Conservation (phyloP, 75 land plant species). For the Pinus albicaulis region DNA sequence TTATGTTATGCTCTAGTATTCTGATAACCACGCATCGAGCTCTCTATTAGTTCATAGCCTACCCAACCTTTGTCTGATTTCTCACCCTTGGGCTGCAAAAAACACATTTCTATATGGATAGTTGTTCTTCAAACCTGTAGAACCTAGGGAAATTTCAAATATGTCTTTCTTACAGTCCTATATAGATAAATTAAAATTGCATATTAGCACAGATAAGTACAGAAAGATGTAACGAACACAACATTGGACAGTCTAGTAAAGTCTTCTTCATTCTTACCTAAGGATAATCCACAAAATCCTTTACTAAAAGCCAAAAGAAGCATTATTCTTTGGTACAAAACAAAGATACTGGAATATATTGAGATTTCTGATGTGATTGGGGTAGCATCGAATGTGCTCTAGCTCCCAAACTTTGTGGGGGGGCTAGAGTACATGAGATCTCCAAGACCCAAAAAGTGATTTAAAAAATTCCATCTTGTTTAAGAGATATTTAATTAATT, state of each 20-base stretch:
- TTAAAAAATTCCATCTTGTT: no score
- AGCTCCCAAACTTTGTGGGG: no score
- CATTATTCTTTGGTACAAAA: no score
- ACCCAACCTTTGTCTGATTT: background rate
- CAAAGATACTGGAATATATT: no score
- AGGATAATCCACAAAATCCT: background rate
- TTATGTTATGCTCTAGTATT: background rate
- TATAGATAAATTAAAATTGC: background rate
- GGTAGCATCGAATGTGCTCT: no score
- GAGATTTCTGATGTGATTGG: no score
- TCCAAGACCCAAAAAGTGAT: no score
- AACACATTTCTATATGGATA: background rate
- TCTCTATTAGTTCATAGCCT: background rate
- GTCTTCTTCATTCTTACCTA: background rate
- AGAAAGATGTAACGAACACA: background rate
- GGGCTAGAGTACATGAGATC: no score
- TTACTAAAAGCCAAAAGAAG: background rate
- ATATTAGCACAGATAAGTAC: background rate
- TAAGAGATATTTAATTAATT: no score
- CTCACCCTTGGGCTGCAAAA: background rate
- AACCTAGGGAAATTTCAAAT: background rate
- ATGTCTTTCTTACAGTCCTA: background rate
- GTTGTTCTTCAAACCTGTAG: background rate
- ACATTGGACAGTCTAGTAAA: background rate
- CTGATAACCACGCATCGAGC: background rate